Evolutionary conservation across 2,329 filamentous ascomycete genomes (phyloP), one percentile per base, ranked within the genome.

Genomic region (Neofusicoccum parvum): DNA sequence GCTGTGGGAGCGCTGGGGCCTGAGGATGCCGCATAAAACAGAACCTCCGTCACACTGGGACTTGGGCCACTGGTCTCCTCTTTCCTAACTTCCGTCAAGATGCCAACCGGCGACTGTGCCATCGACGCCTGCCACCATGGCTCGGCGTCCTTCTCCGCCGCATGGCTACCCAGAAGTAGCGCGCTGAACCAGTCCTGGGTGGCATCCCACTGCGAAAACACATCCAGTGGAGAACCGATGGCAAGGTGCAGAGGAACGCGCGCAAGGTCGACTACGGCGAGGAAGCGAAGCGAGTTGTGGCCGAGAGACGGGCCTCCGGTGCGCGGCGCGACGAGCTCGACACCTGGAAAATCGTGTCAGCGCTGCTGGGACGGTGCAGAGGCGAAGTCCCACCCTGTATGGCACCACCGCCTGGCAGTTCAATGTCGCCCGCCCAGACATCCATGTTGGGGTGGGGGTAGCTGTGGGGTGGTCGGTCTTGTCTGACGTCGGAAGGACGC

Each of bases 21-120:
- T 20, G 54, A 12, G 53, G 75, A 71, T 3, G 76, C 76, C 6
- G 78, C 80, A 64, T 81, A 83, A 67, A 84, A 79, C 4, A 84
- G 72, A 0, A 84, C 69, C 56, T 84, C 81, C 0, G 81, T 82
- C 2, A 78, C 67, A 17, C 68, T 68, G 0, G 74, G 71, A 6
- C 66, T 66, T 2, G 27, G 15, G 0, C 59, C 59, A 3, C 14
- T 34, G 0, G 34, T 53, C 3, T 62, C 34, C 11, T 34, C 48
- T 15, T 56, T 39, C 3, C 71, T 63, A 0, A 79, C 74, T 54
- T 76, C 71, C 2, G 72, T 76, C 5, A 81, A 68, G 11, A 82
- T 71, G 0, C 80, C 80, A 41, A 80, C 66, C 6, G 76, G 75
- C 2, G 79, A 80, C 53, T 81, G 78, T 2, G 73, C 70, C 11